These are phyloP conservation scores for Apiotrichum montevideense DNA, from an alignment of 1,284 basidiomycete genomes.

Conservation along the genomic window DNA sequence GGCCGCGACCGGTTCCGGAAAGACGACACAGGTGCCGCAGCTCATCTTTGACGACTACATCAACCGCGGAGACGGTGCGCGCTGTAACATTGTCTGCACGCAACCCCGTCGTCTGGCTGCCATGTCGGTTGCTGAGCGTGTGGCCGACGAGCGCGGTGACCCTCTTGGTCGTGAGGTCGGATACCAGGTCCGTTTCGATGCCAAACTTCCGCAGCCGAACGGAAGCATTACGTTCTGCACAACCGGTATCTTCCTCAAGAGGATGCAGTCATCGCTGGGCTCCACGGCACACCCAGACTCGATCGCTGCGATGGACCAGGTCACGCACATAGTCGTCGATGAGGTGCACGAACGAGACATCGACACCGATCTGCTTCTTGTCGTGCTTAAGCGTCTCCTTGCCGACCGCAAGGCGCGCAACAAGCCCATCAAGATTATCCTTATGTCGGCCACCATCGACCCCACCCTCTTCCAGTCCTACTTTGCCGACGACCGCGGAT, in stretches of 20 bases:
- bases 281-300: slow-evolving; percentile 42
- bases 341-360: slow-evolving; percentile 96
- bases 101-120: slow-evolving; percentile 90
- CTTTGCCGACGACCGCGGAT: slow-evolving; percentile 61
- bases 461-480: slow-evolving; percentile 82
- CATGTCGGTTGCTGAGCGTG: slow-evolving; percentile 85
- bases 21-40: slow-evolving; percentile 94
- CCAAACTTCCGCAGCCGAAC: slow-evolving; percentile 69
- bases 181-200: slow-evolving; percentile 90
- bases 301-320: slow-evolving; percentile 59
- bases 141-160: slow-evolving; percentile 84
- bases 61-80: slow-evolving; percentile 66
- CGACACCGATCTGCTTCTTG: slow-evolving; percentile 85
- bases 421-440: slow-evolving; percentile 75
- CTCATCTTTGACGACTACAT: slow-evolving; percentile 83
- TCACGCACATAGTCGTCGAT: slow-evolving; percentile 90
- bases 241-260: slow-evolving; percentile 82
- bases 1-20: slow-evolving; percentile 93
- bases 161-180: slow-evolving; percentile 66
- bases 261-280: slow-evolving; percentile 70
- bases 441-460: slow-evolving; percentile 96
- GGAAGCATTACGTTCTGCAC: slow-evolving; percentile 89
- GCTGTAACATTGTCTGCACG: slow-evolving; percentile 88
- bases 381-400: slow-evolving; percentile 81
- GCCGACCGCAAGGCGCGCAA: slow-evolving; percentile 67